Conservation (phyloP, 2,329 filamentous ascomycete species). For the Fonsecaea pedrosoi region DNA sequence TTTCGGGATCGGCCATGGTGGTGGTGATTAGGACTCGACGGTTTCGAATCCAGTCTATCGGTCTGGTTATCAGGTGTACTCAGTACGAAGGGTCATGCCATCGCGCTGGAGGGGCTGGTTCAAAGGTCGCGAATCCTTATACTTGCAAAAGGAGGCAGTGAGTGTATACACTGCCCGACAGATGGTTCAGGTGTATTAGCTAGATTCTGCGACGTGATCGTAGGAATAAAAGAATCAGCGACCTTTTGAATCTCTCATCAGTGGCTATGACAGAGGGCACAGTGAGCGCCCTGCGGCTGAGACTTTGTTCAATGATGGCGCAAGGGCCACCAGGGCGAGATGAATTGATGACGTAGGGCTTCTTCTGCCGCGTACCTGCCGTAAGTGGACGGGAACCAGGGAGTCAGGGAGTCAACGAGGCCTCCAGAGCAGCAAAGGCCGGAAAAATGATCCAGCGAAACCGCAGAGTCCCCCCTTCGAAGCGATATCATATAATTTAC, state of each 20-base stretch:
- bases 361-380: not conserved
- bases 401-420: too few species aligned
- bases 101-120: not conserved
- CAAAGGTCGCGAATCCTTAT: not conserved
- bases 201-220: not conserved
- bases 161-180: not conserved
- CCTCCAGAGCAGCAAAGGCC: too few species aligned
- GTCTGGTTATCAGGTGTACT: not conserved
- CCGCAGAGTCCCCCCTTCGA: too few species aligned
- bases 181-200: not conserved
- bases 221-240: not conserved
- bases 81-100: not conserved
- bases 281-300: not conserved
- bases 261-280: not conserved
- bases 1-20: conserved; percentile 23
- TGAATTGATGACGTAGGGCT: not conserved
- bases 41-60: not conserved
- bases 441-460: too few species aligned
- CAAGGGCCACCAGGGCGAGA: not conserved
- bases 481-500: too few species aligned
- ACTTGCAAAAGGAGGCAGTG: not conserved
- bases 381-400: too few species aligned
- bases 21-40: not conserved
- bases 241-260: not conserved
- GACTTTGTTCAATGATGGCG: not conserved